phyloP scores from a whole-genome alignment of 352 stramenopile genomes.

The Phytopythium litorale region DNA sequence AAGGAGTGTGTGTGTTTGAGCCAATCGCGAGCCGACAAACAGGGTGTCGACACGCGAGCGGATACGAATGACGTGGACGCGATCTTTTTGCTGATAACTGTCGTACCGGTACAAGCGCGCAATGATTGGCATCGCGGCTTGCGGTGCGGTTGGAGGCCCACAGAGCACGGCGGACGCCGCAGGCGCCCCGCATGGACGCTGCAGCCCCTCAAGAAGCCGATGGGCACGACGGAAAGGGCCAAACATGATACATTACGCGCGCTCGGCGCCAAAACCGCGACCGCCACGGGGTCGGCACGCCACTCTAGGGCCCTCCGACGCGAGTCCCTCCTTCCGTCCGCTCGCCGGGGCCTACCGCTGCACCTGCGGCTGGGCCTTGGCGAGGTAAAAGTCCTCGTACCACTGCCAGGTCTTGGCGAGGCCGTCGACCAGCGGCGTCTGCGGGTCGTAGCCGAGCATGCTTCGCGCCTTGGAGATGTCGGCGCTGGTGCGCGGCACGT shows the following conservation, averaged over 20 bases:
- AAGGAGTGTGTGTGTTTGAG: neutral
- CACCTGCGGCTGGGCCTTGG: neutral
- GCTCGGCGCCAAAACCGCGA: neutral
- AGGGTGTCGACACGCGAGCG: neutral
- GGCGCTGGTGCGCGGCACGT: slow-evolving; percentile 95
- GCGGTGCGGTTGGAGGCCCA: no score
- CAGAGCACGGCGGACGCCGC: no score
- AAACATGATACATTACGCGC: neutral
- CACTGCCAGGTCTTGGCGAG: slow-evolving; percentile 92
- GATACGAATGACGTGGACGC: neutral
- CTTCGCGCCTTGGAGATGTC: slow-evolving; percentile 94
- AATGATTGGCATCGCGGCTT: no score
- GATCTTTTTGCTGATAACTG: neutral
- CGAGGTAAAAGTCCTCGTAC: slow-evolving; percentile 62
- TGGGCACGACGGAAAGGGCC: no score
- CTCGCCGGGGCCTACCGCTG: neutral
- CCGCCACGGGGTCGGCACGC: no score
- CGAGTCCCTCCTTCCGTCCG: neutral
- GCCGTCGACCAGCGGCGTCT: slow-evolving; percentile 90
- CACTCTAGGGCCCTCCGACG: no score
- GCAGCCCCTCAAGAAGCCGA: neutral
- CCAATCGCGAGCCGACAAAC: neutral
- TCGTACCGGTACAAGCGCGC: no score
- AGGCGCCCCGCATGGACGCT: no score
- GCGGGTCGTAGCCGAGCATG: slow-evolving; percentile 95